Conservation (phyloP, 2,329 filamentous ascomycete genomes). For the Xylariaceae sp. region DNA sequence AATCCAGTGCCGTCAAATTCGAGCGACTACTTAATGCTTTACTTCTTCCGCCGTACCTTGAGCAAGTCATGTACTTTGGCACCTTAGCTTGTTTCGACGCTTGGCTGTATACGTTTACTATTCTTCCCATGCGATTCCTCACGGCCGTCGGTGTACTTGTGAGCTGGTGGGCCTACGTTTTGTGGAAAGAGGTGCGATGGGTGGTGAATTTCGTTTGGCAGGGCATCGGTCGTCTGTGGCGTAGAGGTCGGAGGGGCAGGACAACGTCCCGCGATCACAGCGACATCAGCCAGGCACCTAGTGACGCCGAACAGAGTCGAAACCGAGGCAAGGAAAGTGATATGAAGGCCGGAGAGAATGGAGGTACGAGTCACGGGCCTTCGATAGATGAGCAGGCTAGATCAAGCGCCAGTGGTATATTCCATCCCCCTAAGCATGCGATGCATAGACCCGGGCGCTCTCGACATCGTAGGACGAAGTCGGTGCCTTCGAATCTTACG, state of each 20-base stretch:
- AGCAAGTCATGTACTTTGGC: conserved; percentile 81
- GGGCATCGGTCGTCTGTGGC: conserved; percentile 75
- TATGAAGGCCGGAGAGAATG: conserved; percentile 19
- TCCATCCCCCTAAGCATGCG: conserved; percentile 33
- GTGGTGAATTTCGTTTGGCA: conserved; percentile 71
- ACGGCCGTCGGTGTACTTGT: conserved; percentile 72
- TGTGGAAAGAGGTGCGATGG: conserved; percentile 67
- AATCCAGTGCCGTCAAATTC: conserved; percentile 87
- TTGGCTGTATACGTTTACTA: conserved; percentile 95
- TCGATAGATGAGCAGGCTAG: conserved; percentile 21
- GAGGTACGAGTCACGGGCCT: conserved; percentile 11
- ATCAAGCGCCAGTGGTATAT: conserved; percentile 22
- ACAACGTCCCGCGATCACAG: conserved; percentile 27
- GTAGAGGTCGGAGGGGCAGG: conserved; percentile 47
- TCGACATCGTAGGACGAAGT: conserved; percentile 70
- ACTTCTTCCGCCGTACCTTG: conserved; percentile 72
- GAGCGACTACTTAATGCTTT: conserved; percentile 88
- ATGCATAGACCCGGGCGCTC: conserved; percentile 34
- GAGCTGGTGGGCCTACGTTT: conserved; percentile 70
- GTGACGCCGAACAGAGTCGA: conserved; percentile 37
- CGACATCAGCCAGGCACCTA: conserved; percentile 26
- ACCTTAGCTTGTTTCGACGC: conserved; percentile 87
- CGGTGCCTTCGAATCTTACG: conserved; percentile 75
- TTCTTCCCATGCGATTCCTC: conserved; percentile 81
- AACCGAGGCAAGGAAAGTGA: conserved; percentile 30